Percentiles rank a stretch among this genome's conserved stretches.
Evolutionary conservation across 805 yeast species (phyloP).

Genomic region (Candida anglica): DNA sequence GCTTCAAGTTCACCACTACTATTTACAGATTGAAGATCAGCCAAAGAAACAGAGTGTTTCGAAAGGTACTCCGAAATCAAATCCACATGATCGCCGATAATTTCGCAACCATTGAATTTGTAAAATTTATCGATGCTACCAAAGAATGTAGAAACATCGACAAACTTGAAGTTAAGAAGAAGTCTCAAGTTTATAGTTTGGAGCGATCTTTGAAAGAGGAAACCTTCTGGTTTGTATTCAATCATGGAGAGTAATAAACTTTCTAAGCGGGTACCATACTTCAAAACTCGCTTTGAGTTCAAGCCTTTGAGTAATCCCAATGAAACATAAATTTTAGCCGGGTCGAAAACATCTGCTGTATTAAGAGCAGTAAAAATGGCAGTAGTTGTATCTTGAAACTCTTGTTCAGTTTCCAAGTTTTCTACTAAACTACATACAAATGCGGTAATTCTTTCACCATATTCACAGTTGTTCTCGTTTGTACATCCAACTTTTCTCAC

Average conservation of each 20-base stretch:
- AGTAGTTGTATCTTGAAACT: slow-evolving; percentile 18
- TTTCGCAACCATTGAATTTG: slow-evolving; percentile 32
- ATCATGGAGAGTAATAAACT: slow-evolving; percentile 10
- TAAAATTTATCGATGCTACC: slow-evolving; percentile 31
- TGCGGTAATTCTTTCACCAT: slow-evolving; percentile 48
- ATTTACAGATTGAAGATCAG: no score
- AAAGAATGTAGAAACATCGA: slow-evolving; percentile 14
- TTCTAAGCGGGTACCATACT: slow-evolving; percentile 23
- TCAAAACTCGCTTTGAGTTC: slow-evolving; percentile 16
- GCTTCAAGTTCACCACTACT: no score
- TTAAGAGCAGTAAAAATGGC: slow-evolving; percentile 43
- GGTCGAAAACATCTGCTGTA: slow-evolving; percentile 56
- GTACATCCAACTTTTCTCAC: slow-evolving; percentile 26
- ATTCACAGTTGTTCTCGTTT: slow-evolving; percentile 43
- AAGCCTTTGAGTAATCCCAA: slow-evolving; percentile 58
- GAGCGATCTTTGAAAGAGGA: slow-evolving; percentile 43
- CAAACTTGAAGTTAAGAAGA: slow-evolving; percentile 34
- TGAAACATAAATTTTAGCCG: slow-evolving; percentile 60
- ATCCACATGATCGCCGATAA: slow-evolving; percentile 15
- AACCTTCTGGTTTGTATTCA: slow-evolving; percentile 45
- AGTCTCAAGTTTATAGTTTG: slow-evolving; percentile 52
- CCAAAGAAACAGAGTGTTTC: no score
- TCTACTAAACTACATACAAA: slow-evolving; percentile 42
- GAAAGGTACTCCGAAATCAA: slow-evolving; percentile 12
- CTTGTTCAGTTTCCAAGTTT: slow-evolving; percentile 19